These are phyloP conservation scores for Drechslerella coelobrocha DNA, from an alignment of 2,329 filamentous ascomycete genomes.

Conservation along the genomic window DNA sequence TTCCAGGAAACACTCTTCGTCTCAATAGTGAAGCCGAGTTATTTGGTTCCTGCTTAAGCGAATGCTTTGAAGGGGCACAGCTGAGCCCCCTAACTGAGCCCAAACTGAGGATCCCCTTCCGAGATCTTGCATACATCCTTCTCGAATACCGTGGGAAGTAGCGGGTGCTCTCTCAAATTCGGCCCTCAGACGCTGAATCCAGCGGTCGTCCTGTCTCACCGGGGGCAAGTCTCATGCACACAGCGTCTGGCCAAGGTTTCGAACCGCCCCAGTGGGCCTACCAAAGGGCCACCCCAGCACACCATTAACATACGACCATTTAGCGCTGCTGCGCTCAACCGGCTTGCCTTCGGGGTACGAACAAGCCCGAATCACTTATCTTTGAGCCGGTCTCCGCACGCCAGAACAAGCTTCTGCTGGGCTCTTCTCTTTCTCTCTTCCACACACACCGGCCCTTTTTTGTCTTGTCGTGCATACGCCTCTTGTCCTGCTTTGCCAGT, in stretches of 20 bases:
- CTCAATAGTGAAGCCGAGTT: slow-evolving; percentile 16
- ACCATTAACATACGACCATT: slow-evolving; percentile 43
- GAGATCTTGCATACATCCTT: neutral
- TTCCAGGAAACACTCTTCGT: slow-evolving; percentile 10
- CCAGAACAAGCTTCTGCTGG: slow-evolving; percentile 17
- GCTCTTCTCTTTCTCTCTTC: slow-evolving; percentile 51
- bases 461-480: slow-evolving; percentile 56
- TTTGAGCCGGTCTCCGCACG: slow-evolving; percentile 48
- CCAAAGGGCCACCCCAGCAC: slow-evolving; percentile 24
- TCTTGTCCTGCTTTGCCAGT: slow-evolving; percentile 7
- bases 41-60: slow-evolving; percentile 21
- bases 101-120: neutral
- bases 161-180: neutral
- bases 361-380: slow-evolving; percentile 47
- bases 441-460: slow-evolving; percentile 56
- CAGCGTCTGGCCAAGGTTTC: slow-evolving; percentile 50
- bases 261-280: slow-evolving; percentile 50
- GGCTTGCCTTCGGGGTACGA: slow-evolving; percentile 17
- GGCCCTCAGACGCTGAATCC: slow-evolving; percentile 2
- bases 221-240: slow-evolving; percentile 42
- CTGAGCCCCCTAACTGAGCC: too few species aligned
- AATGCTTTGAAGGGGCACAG: neutral
- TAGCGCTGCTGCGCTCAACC: slow-evolving; percentile 33
- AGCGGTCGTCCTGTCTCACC: slow-evolving; percentile 25
- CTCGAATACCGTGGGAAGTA: neutral